Evolutionary conservation across 192 early-diverging fungal genomes (phyloP).

Genomic region (Coemansia sp.): DNA sequence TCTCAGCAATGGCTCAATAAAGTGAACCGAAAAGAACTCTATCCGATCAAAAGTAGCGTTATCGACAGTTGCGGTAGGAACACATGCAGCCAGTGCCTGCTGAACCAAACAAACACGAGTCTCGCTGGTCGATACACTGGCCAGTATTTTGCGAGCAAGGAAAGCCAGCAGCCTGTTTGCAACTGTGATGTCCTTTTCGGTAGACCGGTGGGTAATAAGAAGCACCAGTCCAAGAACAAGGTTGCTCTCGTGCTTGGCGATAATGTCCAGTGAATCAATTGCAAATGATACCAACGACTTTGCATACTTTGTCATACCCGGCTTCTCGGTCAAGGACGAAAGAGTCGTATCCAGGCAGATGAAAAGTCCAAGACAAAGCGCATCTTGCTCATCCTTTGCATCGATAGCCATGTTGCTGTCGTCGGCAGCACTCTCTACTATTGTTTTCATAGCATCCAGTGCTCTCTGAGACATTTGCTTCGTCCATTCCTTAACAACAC

Average conservation of each 20-base stretch:
- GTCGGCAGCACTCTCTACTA: too few species aligned
- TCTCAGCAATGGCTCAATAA: conserved; percentile 34
- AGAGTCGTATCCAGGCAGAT: background rate
- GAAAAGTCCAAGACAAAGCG: background rate
- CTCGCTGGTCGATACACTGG: too few species aligned
- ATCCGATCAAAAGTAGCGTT: too few species aligned
- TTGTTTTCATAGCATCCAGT: too few species aligned
- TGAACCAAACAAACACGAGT: too few species aligned
- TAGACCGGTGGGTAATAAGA: conserved; percentile 4
- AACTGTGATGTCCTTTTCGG: background rate
- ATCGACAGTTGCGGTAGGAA: background rate
- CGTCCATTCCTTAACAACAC: too few species aligned
- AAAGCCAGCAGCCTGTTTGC: conserved; percentile 7
- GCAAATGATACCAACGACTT: background rate
- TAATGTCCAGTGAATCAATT: background rate
- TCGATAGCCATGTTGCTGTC: too few species aligned
- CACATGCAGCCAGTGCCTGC: too few species aligned
- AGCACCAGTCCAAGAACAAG: conserved; percentile 16
- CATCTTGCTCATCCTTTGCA: too few species aligned
- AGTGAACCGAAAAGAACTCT: conserved; percentile 3
- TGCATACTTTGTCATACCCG: background rate
- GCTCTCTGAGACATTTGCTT: too few species aligned
- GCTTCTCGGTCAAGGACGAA: background rate
- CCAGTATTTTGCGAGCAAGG: conserved; percentile 16
- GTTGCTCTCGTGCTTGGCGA: background rate